phyloP scores from a whole-genome alignment of 176 grass and related monocot species.

The Dendrocalamus sinicus region DNA sequence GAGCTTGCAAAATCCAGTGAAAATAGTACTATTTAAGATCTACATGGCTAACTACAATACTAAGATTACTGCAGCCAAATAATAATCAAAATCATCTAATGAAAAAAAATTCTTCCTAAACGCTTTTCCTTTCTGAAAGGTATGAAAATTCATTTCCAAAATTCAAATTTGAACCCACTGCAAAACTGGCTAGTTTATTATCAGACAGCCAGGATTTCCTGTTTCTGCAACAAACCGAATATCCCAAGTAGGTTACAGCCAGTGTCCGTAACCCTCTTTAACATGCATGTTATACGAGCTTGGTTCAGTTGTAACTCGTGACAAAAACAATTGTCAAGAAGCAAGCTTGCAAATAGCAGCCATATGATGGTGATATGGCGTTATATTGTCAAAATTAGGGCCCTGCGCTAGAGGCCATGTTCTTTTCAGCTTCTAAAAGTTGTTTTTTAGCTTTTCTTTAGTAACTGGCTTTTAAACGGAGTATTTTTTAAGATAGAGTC shows the following conservation, averaged over 20 bases:
- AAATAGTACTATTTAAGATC: neutral
- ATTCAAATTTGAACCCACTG: neutral
- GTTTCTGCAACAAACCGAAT: neutral
- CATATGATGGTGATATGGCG: too few species aligned
- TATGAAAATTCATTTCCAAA: neutral
- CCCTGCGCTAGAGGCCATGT: too few species aligned
- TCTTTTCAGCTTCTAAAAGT: too few species aligned
- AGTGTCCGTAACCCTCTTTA: neutral
- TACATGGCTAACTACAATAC: constrained; percentile 8
- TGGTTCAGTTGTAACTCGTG: neutral
- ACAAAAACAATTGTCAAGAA: too few species aligned
- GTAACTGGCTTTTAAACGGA: too few species aligned
- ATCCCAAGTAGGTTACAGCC: neutral
- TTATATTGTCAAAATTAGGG: too few species aligned
- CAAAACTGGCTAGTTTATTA: neutral
- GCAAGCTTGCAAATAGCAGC: too few species aligned
- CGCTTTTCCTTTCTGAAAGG: neutral
- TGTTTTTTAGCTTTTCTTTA: too few species aligned
- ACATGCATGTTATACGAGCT: constrained; percentile 1
- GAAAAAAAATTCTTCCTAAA: constrained; percentile 1
- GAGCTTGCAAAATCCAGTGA: constrained; percentile 27
- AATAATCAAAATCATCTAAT: neutral
- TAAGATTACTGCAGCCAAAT: constrained; percentile 4
- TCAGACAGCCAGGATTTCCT: neutral
- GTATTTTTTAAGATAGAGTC: too few species aligned